These are phyloP conservation scores for Parafenestella ontariensis DNA, from an alignment of 2,329 filamentous ascomycete species.

Conservation along the genomic window DNA sequence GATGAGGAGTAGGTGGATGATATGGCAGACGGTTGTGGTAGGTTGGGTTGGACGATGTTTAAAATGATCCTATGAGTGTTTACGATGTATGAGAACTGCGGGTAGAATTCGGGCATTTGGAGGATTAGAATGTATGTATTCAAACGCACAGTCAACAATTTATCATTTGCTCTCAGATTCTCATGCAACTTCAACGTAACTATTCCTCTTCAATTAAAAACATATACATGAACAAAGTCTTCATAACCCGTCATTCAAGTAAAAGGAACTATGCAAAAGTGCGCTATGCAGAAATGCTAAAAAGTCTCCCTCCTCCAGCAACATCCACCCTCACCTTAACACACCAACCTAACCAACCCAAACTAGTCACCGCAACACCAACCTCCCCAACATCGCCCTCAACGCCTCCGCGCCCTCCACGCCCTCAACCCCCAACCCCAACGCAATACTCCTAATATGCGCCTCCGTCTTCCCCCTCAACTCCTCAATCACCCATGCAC, in stretches of 20 bases:
- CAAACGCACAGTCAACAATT: too few relatives aligned
- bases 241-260: too few relatives aligned
- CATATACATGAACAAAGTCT: too few relatives aligned
- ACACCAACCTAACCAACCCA: too few relatives aligned
- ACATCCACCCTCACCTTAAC: constrained; percentile 12
- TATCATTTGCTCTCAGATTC: too few relatives aligned
- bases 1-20: constrained; percentile 5
- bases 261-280: too few relatives aligned
- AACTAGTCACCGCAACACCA: constrained; percentile 41
- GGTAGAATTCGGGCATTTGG: neutral
- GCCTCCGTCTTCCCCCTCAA: constrained; percentile 53
- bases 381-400: constrained; percentile 49
- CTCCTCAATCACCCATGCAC: constrained; percentile 64
- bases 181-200: too few relatives aligned
- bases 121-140: too few relatives aligned
- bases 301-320: too few relatives aligned
- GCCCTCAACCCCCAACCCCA: constrained; percentile 46
- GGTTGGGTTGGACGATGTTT: neutral
- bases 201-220: too few relatives aligned
- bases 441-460: constrained; percentile 52
- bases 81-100: neutral
- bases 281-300: too few relatives aligned
- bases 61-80: neutral
- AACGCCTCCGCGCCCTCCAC: constrained; percentile 49
- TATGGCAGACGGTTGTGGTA: neutral